phyloP scores from a whole-genome alignment of 352 stramenopile genomes.

The Globisporangium lucens region DNA sequence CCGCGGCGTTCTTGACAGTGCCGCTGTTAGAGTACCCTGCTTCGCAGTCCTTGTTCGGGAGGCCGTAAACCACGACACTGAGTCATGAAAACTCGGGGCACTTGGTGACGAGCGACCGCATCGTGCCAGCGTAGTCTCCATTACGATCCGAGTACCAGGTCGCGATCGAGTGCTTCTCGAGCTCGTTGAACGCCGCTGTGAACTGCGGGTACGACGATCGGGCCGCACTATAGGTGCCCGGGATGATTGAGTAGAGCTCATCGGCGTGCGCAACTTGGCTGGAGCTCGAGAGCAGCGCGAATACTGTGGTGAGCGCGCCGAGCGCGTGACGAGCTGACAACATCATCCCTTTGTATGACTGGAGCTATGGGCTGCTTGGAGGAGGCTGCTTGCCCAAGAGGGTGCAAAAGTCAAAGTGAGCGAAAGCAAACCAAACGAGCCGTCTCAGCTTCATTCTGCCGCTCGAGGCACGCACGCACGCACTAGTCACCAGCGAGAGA shows the following conservation, averaged over 20 bases:
- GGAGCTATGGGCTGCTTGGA: neutral
- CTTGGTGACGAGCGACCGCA: constrained; percentile 25
- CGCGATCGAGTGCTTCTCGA: constrained; percentile 41
- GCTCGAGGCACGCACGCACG: too few relatives aligned
- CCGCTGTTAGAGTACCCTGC: constrained; percentile 36
- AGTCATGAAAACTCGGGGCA: constrained; percentile 41
- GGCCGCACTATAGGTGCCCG: neutral
- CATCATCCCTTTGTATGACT: neutral
- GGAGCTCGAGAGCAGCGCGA: neutral
- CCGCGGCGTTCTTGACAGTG: constrained; percentile 30
- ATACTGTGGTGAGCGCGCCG: neutral
- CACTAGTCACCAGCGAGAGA: too few relatives aligned
- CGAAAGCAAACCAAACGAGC: too few relatives aligned
- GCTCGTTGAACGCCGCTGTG: constrained; percentile 22
- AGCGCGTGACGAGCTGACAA: neutral
- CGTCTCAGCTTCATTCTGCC: too few relatives aligned
- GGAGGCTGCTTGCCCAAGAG: neutral
- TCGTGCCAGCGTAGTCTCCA: constrained; percentile 19
- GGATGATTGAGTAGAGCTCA: neutral
- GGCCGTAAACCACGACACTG: constrained; percentile 62
- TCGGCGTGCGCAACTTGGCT: neutral
- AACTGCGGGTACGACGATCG: neutral
- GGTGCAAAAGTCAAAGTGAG: neutral
- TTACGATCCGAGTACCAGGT: constrained; percentile 60
- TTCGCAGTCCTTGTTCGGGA: constrained; percentile 76